A percentile compares a stretch with the other conserved stretches of the same genome.
Evolutionary conservation across 371 early-diverging fungal species (phyloP).

Genomic region (Rhizopus delemar): DNA sequence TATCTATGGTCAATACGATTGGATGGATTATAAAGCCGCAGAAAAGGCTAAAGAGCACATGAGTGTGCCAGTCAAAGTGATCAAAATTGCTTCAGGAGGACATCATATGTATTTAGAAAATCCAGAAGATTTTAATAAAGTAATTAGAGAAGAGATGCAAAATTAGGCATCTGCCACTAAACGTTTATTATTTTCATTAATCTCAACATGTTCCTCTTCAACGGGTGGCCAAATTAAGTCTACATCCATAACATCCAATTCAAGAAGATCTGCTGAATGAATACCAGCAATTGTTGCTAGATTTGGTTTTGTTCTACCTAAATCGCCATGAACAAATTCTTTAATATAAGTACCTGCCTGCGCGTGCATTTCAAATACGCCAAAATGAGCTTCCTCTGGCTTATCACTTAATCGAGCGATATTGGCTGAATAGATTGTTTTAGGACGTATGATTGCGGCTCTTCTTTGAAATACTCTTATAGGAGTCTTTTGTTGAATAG

Average conservation of each 20-base stretch:
- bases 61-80: constrained; percentile 54
- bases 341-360: constrained; percentile 98
- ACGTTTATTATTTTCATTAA: constrained; percentile 22
- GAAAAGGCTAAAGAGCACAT: constrained; percentile 58
- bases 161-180: constrained; percentile 1
- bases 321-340: constrained; percentile 97
- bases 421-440: constrained; percentile 61
- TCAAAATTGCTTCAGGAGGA: constrained; percentile 62
- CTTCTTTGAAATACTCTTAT: constrained; percentile 90
- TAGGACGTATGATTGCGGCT: constrained; percentile 72
- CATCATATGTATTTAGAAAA: constrained; percentile 92
- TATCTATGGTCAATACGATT: constrained; percentile 81
- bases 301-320: constrained; percentile 89
- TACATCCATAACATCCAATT: constrained; percentile 84
- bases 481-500: constrained; percentile 89
- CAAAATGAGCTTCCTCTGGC: constrained; percentile 44
- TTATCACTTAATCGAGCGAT: constrained; percentile 26
- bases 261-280: constrained; percentile 76
- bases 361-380: constrained; percentile 71
- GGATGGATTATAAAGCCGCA: constrained; percentile 90
- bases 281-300: constrained; percentile 67
- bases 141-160: constrained; percentile 33
- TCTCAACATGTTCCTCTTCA: neutral
- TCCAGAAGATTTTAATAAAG: constrained; percentile 71
- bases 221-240: constrained; percentile 75